A percentile compares a stretch with the other conserved stretches of the same genome.
Evolutionary conservation across 116 monocot species (phyloP).

Genomic region (Zostera marina): DNA sequence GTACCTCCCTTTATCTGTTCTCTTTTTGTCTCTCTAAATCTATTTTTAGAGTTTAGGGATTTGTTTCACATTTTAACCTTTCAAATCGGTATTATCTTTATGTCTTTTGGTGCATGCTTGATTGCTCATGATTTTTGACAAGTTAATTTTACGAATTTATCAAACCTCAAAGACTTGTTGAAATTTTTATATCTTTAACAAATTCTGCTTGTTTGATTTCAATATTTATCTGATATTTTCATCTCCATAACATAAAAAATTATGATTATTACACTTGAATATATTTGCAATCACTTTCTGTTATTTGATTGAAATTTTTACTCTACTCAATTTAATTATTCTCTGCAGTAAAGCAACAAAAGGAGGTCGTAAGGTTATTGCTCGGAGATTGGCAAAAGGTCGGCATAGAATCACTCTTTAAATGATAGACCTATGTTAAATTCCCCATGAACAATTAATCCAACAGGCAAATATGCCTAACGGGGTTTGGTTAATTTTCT

Average conservation of each 20-base stretch:
- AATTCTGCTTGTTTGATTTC: background rate
- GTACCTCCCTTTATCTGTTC: conserved; percentile 30
- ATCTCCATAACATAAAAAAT: background rate
- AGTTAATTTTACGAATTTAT: background rate
- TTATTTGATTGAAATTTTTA: background rate
- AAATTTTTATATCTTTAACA: background rate
- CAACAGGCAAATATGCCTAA: background rate
- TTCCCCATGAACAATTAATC: background rate
- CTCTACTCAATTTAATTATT: background rate
- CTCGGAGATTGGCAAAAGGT: conserved; percentile 74
- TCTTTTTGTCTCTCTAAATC: background rate
- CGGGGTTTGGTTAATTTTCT: background rate
- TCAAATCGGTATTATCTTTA: too few species aligned
- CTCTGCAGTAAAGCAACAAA: conserved; percentile 59
- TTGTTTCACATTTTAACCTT: too few species aligned
- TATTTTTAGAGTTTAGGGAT: too few species aligned
- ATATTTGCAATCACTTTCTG: background rate
- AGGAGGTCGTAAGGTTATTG: conserved; percentile 83
- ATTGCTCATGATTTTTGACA: too few species aligned
- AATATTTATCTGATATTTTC: too few species aligned
- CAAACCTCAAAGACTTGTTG: too few species aligned
- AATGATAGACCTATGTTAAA: background rate
- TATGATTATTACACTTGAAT: background rate
- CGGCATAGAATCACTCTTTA: conserved; percentile 37
- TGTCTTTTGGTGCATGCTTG: background rate